A percentile compares a stretch with the other conserved stretches of the same genome.
Evolutionary conservation across 768 basidiomycete genomes (phyloP).

Genomic region (Calocera viscosa): DNA sequence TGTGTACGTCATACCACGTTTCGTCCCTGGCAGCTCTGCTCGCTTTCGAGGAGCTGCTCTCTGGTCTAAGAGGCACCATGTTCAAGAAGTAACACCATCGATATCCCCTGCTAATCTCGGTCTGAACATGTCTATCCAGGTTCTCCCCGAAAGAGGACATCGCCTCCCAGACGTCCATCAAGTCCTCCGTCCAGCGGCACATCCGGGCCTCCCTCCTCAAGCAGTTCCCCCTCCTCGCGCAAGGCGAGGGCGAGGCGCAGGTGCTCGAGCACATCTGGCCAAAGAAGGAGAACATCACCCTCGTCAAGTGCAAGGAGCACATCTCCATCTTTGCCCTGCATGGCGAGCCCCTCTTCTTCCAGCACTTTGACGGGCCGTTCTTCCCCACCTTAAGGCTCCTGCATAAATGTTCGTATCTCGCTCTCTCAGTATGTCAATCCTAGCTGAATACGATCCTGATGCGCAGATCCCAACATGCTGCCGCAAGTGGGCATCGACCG

Average conservation of each 20-base stretch:
- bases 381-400: constrained; percentile 79
- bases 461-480: constrained; percentile 75
- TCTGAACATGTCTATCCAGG: constrained; percentile 21
- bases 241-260: constrained; percentile 54
- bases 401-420: constrained; percentile 66
- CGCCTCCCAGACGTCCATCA: constrained; percentile 78
- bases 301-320: constrained; percentile 95
- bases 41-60: constrained; percentile 4
- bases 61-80: constrained; percentile 20
- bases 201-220: constrained; percentile 69
- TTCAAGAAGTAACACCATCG: constrained; percentile 26
- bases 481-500: constrained; percentile 85
- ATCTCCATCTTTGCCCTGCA: constrained; percentile 85
- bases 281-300: constrained; percentile 89
- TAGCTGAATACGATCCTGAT: not conserved
- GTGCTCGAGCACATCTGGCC: constrained; percentile 90
- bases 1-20: constrained; percentile 5
- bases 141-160: constrained; percentile 54
- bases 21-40: too few species aligned
- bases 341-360: constrained; percentile 81
- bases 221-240: constrained; percentile 44
- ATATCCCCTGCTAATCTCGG: not conserved
- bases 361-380: constrained; percentile 89
- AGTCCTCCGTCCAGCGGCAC: constrained; percentile 82
- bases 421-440: not conserved